Base-by-base conservation (phyloP, 495 filamentous ascomycete species). In the Hypoxylon cercidicola region DNA sequence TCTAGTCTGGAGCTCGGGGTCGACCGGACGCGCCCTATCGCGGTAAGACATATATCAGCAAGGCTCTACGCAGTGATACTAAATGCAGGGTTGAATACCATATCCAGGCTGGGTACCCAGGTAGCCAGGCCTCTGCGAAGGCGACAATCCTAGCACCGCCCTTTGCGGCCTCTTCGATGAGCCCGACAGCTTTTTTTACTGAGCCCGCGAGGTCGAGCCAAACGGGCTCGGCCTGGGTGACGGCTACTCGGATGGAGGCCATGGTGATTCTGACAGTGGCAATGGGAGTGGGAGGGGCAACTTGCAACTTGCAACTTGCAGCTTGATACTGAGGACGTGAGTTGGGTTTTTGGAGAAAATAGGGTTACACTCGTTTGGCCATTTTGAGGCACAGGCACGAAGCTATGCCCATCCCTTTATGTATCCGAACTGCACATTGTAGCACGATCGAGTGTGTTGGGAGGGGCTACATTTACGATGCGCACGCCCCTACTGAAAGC, bases 31-130 rank as follows among this genome's bases (percentile, higher is more conserved):
- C 23, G 72, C 60, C 82, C 81, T 84, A 32, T 32, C 15, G 51
- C 12, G 10, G 19, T 21, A 16, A 11, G 41, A 32, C 6, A 8
- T 8, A 46, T 37, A 41, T 60, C 28, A 62, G 45, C 25, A 23
- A 48, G 8, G 28, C 49, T 15, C 13, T 16, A 28, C 8, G 15
- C 8, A 4, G 18, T 11, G 15, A 21, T 21, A 18, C 23, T 1
- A 9, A 47, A 10, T 48, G 40, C 34, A 58, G 28, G 56, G 9
- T 35, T 39, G 35, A 51, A 44, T 35, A 43, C 84, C 85, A 89
- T 18, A 88, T 83, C 84, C 83, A 87, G 0, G 59, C 69, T 8
- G 85, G 85, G 69, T 86, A 88, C 11, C 86, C 85, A 0, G 82
- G 78, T 21, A 87, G 74, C 78, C 78, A 88, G 40, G 73, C 75